Percentiles rank a stretch among this genome's conserved stretches.
phyloP scores from a whole-genome alignment of 1,139 yeast genomes.

The Nadsonia starkeyi-henricii region DNA sequence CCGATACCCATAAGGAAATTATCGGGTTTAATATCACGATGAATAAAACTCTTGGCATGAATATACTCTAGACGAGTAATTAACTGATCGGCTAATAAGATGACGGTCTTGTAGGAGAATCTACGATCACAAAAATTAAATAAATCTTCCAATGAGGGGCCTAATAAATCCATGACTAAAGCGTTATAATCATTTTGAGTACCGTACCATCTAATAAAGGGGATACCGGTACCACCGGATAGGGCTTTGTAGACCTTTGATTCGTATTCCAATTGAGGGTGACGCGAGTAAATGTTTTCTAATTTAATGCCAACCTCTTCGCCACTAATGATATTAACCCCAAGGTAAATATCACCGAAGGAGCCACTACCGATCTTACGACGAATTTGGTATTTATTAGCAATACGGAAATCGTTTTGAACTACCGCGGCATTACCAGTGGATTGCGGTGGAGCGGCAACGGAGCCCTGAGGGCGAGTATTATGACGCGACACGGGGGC shows the following conservation, averaged over 20 bases:
- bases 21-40: slow-evolving; percentile 82
- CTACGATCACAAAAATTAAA: slow-evolving; percentile 92
- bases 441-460: neutral
- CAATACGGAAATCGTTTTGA: slow-evolving; percentile 62
- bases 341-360: slow-evolving; percentile 90
- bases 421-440: neutral
- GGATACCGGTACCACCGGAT: slow-evolving; percentile 95
- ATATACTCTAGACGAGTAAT: slow-evolving; percentile 89
- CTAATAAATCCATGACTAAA: slow-evolving; percentile 88
- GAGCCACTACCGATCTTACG: slow-evolving; percentile 96
- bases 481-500: neutral
- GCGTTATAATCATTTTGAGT: slow-evolving; percentile 95
- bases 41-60: slow-evolving; percentile 91
- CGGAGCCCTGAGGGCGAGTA: no score
- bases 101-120: slow-evolving; percentile 85
- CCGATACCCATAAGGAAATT: slow-evolving; percentile 96
- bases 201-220: slow-evolving; percentile 95
- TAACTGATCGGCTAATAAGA: slow-evolving; percentile 86
- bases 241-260: slow-evolving; percentile 89
- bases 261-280: slow-evolving; percentile 94
- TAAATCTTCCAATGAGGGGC: slow-evolving; percentile 89
- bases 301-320: slow-evolving; percentile 96
- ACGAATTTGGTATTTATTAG: slow-evolving; percentile 88
- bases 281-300: slow-evolving; percentile 81
- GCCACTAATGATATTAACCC: slow-evolving; percentile 86